These are phyloP conservation scores for Euclidium syriacum DNA, from an alignment of 345 rosid species.

Conservation along the genomic window DNA sequence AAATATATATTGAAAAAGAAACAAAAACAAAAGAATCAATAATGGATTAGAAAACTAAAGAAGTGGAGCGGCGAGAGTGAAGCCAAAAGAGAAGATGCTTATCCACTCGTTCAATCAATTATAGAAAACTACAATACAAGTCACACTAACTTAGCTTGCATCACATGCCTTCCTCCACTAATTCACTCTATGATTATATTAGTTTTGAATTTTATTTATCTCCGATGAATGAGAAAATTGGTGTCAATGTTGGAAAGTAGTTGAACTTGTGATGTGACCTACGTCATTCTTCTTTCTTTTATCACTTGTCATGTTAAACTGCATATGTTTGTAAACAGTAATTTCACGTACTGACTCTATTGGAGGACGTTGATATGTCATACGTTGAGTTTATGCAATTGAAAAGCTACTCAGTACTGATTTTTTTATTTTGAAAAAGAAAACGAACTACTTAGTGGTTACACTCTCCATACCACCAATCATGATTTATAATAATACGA, in stretches of 20 bases:
- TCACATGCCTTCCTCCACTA: slow-evolving; percentile 29
- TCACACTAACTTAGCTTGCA: slow-evolving; percentile 32
- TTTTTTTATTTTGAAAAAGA: no score
- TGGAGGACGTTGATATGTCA: background rate
- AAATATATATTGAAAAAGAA: background rate
- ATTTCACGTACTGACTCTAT: background rate
- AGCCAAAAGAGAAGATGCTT: slow-evolving; percentile 33
- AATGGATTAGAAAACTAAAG: background rate
- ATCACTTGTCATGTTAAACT: slow-evolving; percentile 30
- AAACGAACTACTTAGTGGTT: background rate
- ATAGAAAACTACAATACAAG: slow-evolving; percentile 23
- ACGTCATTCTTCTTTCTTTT: slow-evolving; percentile 18
- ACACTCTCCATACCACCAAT: slow-evolving; percentile 6
- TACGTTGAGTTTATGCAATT: background rate
- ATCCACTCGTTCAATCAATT: slow-evolving; percentile 23
- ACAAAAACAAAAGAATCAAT: background rate
- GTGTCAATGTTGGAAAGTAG: slow-evolving; percentile 30
- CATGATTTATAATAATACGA: slow-evolving; percentile 1
- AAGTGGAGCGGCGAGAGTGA: slow-evolving; percentile 31
- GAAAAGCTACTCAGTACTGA: background rate
- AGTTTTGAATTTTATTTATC: slow-evolving; percentile 10
- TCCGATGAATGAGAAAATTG: slow-evolving; percentile 8
- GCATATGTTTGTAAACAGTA: background rate
- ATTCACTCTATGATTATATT: slow-evolving; percentile 7
- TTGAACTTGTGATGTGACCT: slow-evolving; percentile 33